A percentile compares a stretch with the other conserved stretches of the same genome.
These are phyloP conservation scores for Geotrichum siamense DNA, from an alignment of 1,139 yeast genomes.

Conservation along the genomic window DNA sequence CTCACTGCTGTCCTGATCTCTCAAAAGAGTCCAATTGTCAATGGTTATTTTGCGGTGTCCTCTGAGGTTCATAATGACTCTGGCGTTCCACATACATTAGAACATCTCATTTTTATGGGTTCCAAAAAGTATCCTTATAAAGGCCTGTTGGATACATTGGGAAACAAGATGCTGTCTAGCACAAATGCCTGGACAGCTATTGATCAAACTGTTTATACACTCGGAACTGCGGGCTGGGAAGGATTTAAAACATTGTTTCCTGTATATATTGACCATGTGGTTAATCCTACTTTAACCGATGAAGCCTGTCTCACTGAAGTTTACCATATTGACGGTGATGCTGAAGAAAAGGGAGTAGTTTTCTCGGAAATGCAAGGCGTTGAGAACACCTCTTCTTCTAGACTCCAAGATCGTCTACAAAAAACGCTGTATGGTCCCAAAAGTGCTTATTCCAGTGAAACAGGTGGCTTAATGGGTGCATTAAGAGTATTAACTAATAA, in stretches of 20 bases:
- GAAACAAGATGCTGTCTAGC: conserved; percentile 74
- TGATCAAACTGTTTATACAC: conserved; percentile 90
- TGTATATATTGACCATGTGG: conserved; percentile 78
- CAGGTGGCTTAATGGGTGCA: conserved; percentile 83
- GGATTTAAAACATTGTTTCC: conserved; percentile 83
- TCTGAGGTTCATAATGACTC: conserved; percentile 82
- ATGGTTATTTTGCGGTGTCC: conserved; percentile 91
- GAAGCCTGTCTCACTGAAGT: conserved; percentile 92
- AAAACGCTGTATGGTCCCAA: conserved; percentile 49
- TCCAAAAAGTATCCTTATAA: conserved; percentile 83
- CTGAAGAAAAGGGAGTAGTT: conserved; percentile 93
- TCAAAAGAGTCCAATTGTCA: conserved; percentile 82
- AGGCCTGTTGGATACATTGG: conserved; percentile 80
- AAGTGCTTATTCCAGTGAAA: conserved; percentile 85
- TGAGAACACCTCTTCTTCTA: conserved; percentile 71
- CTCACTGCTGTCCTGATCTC: conserved; percentile 69
- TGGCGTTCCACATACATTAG: conserved; percentile 94
- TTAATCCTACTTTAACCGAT: conserved; percentile 80
- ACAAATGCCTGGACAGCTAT: conserved; percentile 98
- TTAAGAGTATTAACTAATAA: conserved; percentile 66
- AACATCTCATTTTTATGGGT: conserved; percentile 93
- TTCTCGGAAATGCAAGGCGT: conserved; percentile 97
- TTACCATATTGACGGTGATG: conserved; percentile 85
- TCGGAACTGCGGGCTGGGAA: conserved; percentile 93
- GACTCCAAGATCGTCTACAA: conserved; percentile 57